phyloP scores from a whole-genome alignment of 2,329 filamentous ascomycete genomes.

The Emmonsiellopsis sp. region DNA sequence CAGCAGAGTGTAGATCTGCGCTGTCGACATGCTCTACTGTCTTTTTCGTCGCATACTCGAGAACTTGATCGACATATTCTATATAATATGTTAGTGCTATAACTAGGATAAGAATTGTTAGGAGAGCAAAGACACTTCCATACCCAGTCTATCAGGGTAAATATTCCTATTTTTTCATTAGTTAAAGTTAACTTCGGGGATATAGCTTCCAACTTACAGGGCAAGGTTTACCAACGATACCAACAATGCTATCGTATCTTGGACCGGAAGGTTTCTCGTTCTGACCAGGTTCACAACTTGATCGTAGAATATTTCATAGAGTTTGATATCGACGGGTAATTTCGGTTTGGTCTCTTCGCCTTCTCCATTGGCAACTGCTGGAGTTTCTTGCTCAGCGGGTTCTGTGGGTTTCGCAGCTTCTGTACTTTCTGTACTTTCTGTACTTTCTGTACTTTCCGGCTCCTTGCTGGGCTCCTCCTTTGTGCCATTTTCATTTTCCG shows the following conservation, averaged over 20 bases:
- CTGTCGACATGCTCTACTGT: conserved; percentile 85
- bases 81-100: conserved; percentile 7
- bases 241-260: conserved; percentile 85
- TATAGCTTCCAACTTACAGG: conserved; percentile 40
- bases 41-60: conserved; percentile 80
- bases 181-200: conserved; percentile 1
- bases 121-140: background rate
- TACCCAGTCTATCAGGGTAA: conserved; percentile 68
- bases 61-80: conserved; percentile 90
- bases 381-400: conserved; percentile 15
- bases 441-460: conserved; percentile 24
- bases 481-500: conserved; percentile 26
- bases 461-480: conserved; percentile 10
- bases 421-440: conserved; percentile 9
- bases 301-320: conserved; percentile 96
- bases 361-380: conserved; percentile 24
- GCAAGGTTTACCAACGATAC: conserved; percentile 92
- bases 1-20: conserved; percentile 82
- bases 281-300: conserved; percentile 92
- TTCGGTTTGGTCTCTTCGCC: conserved; percentile 29
- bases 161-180: conserved; percentile 55
- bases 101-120: background rate
- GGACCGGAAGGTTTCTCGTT: conserved; percentile 80
- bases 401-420: conserved; percentile 13
- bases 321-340: conserved; percentile 57